These are phyloP conservation scores for Colletotrichum eremochloae DNA, from an alignment of 2,329 filamentous ascomycete genomes.

Conservation along the genomic window DNA sequence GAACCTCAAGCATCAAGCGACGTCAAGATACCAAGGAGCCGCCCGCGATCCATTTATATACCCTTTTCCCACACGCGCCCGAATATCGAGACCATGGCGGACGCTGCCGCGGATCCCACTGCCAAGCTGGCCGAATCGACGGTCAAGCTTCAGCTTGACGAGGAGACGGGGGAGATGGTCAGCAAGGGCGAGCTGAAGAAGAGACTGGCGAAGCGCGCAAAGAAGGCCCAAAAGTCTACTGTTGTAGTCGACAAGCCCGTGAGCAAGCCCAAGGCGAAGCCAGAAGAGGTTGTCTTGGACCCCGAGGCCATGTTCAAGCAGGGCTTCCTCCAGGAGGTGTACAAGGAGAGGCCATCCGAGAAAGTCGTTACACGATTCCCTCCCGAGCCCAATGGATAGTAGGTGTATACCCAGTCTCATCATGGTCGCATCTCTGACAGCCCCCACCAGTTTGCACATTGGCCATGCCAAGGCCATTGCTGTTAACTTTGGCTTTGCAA, in stretches of 20 bases:
- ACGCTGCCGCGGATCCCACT: constrained; percentile 60
- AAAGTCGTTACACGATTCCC: constrained; percentile 80
- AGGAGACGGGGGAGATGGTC: constrained; percentile 75
- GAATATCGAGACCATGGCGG: constrained; percentile 56
- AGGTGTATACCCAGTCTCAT: constrained; percentile 66
- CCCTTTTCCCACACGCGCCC: background rate
- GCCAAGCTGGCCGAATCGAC: constrained; percentile 66
- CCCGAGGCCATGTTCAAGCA: constrained; percentile 82
- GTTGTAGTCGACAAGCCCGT: constrained; percentile 46
- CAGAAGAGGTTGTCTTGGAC: constrained; percentile 61
- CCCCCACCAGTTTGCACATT: constrained; percentile 60
- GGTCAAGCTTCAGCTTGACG: constrained; percentile 72
- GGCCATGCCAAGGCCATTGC: constrained; percentile 96
- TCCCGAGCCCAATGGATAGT: constrained; percentile 90
- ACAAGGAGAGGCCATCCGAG: constrained; percentile 74
- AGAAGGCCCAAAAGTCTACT: constrained; percentile 56
- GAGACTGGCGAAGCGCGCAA: constrained; percentile 68
- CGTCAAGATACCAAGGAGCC: background rate
- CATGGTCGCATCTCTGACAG: background rate
- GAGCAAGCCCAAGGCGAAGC: constrained; percentile 57
- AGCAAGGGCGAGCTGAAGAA: constrained; percentile 75
- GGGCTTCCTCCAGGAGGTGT: constrained; percentile 81
- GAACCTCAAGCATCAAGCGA: background rate
- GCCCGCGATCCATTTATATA: rapidly evolving
- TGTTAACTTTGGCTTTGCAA: constrained; percentile 95